Percentiles rank a stretch among this genome's conserved stretches.
phyloP scores from a whole-genome alignment of 257 asterid species.

The Nicotiana paniculata region DNA sequence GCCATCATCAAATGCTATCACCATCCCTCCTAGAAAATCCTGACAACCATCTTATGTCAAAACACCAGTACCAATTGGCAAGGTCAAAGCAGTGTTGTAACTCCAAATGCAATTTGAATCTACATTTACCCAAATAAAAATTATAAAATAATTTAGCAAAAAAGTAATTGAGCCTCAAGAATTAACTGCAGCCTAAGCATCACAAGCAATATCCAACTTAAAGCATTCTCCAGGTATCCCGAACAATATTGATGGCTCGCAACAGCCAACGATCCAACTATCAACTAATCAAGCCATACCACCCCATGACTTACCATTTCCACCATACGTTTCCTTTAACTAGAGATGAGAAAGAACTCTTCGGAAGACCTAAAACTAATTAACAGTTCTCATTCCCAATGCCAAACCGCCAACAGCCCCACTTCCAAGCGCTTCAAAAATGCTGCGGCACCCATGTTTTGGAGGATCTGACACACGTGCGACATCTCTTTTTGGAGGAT shows the following conservation, averaged over 20 bases:
- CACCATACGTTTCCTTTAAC: background rate
- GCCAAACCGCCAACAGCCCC: background rate
- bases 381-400: background rate
- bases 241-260: slow-evolving; percentile 2
- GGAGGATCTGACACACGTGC: no score
- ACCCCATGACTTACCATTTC: background rate
- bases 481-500: no score
- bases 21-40: background rate
- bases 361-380: background rate
- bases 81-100: background rate
- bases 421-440: no score
- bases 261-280: background rate
- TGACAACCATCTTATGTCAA: background rate
- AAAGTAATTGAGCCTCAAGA: background rate
- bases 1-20: background rate
- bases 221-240: background rate
- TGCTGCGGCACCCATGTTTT: no score
- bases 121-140: background rate
- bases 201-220: background rate
- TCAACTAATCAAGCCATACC: background rate
- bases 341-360: background rate
- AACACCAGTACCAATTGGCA: background rate
- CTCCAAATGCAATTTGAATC: background rate
- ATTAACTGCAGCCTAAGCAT: background rate
- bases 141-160: background rate